These are phyloP conservation scores for Ophryocystis elektroscirrha DNA, from an alignment of 169 alveolate genomes.

Conservation along the genomic window DNA sequence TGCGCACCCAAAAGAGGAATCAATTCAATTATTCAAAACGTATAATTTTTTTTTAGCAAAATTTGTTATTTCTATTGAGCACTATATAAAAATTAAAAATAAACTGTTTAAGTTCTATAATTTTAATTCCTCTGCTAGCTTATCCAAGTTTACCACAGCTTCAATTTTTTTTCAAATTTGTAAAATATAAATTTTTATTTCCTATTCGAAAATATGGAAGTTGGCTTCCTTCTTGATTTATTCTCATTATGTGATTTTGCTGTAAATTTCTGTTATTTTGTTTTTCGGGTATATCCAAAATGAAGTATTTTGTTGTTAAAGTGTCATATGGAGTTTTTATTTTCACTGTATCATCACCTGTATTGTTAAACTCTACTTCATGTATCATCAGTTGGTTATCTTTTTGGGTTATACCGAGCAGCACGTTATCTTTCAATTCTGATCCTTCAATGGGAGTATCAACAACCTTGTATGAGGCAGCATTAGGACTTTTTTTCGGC, in stretches of 20 bases:
- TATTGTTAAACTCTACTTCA: background rate
- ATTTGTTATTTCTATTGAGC: conserved; percentile 14
- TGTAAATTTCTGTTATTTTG: background rate
- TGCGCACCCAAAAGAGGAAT: too few relatives aligned
- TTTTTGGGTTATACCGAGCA: background rate
- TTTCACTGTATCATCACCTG: background rate
- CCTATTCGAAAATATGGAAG: background rate
- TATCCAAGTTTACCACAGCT: background rate
- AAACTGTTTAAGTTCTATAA: conserved; percentile 2
- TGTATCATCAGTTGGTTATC: background rate
- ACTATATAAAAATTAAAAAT: conserved; percentile 18
- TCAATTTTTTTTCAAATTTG: background rate
- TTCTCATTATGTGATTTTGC: background rate
- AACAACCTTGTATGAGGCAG: too few relatives aligned
- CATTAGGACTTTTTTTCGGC: conserved; percentile 2
- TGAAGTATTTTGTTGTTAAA: background rate
- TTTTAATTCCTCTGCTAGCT: background rate
- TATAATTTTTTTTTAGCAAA: too few relatives aligned
- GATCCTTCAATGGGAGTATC: too few relatives aligned
- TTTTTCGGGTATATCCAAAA: conserved; percentile 6
- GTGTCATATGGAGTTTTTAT: background rate
- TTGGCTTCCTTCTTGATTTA: background rate
- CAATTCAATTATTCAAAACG: too few relatives aligned
- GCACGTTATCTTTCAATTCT: too few relatives aligned
- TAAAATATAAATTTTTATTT: background rate